phyloP scores from a whole-genome alignment of 2,329 filamentous ascomycete species.

The Pseudohalonectria lignicola region DNA sequence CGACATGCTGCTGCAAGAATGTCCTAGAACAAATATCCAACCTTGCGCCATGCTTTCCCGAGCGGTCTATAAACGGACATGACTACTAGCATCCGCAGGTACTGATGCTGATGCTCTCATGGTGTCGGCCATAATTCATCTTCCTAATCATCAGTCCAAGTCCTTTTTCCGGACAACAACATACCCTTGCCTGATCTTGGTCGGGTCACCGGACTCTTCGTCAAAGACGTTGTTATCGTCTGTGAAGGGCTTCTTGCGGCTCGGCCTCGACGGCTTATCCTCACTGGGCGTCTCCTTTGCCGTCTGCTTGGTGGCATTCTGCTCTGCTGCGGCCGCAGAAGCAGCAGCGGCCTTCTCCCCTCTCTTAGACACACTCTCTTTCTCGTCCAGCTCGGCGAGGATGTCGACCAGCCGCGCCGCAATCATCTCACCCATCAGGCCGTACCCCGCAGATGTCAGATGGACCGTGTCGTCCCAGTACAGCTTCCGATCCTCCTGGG shows the following conservation, averaged over 20 bases:
- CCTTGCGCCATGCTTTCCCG: no score
- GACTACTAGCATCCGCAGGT: no score
- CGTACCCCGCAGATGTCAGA: conserved; percentile 46
- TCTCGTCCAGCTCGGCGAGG: conserved; percentile 19
- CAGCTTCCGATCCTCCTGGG: conserved; percentile 27
- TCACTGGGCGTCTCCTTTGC: neutral
- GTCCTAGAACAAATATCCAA: no score
- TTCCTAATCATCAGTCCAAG: no score
- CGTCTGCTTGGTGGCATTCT: neutral
- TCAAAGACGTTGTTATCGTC: conserved; percentile 31
- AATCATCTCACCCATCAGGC: conserved; percentile 48
- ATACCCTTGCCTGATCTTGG: conserved; percentile 37
- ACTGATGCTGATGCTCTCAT: no score
- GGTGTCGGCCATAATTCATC: no score
- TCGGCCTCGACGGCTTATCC: conserved; percentile 3
- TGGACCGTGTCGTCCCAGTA: conserved; percentile 55
- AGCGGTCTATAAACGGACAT: no score
- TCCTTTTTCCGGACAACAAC: conserved; percentile 41
- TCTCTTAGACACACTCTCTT: conserved; percentile 6
- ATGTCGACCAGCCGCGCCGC: conserved; percentile 40
- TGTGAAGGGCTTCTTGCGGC: conserved; percentile 12
- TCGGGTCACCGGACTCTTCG: conserved; percentile 37
- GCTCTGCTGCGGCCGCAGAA: conserved; percentile 1
- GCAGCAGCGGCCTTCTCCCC: conserved; percentile 2
- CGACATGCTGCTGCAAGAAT: no score